These are phyloP conservation scores for Debaryomyces castellii DNA, from an alignment of 805 yeast species.

Conservation along the genomic window DNA sequence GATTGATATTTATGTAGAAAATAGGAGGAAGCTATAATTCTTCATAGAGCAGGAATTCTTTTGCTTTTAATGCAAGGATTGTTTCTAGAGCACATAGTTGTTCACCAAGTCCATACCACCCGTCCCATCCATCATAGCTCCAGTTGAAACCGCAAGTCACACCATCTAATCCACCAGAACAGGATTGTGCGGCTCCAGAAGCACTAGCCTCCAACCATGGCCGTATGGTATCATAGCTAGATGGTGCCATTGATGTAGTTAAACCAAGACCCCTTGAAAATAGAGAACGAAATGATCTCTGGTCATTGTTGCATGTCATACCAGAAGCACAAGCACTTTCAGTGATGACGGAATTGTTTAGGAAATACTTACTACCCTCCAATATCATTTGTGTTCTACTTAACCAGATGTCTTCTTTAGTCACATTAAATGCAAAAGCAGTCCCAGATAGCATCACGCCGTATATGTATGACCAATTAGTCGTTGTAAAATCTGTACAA, in stretches of 20 bases:
- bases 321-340: slow-evolving; percentile 55
- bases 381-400: slow-evolving; percentile 35
- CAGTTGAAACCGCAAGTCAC: slow-evolving; percentile 83
- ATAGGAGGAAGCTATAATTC: too few relatives aligned
- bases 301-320: slow-evolving; percentile 64
- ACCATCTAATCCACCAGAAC: slow-evolving; percentile 83
- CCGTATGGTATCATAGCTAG: slow-evolving; percentile 40
- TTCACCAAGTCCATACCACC: slow-evolving; percentile 75
- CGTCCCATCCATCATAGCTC: slow-evolving; percentile 63
- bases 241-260: slow-evolving; percentile 56
- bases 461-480: slow-evolving; percentile 70
- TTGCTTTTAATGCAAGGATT: slow-evolving; percentile 37
- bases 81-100: slow-evolving; percentile 77
- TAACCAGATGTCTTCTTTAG: slow-evolving; percentile 48
- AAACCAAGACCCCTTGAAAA: slow-evolving; percentile 63
- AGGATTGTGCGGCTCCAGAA: slow-evolving; percentile 70
- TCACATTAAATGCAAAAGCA: slow-evolving; percentile 66
- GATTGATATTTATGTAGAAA: too few relatives aligned
- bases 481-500: slow-evolving; percentile 50
- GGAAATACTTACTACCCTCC: slow-evolving; percentile 40
- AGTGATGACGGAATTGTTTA: slow-evolving; percentile 50
- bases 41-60: slow-evolving; percentile 19
- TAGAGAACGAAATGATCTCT: slow-evolving; percentile 71
- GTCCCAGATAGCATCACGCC: slow-evolving; percentile 67
- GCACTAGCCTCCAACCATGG: slow-evolving; percentile 52